phyloP scores from a whole-genome alignment of 805 yeast genomes.

The Kodamaea laetipori region DNA sequence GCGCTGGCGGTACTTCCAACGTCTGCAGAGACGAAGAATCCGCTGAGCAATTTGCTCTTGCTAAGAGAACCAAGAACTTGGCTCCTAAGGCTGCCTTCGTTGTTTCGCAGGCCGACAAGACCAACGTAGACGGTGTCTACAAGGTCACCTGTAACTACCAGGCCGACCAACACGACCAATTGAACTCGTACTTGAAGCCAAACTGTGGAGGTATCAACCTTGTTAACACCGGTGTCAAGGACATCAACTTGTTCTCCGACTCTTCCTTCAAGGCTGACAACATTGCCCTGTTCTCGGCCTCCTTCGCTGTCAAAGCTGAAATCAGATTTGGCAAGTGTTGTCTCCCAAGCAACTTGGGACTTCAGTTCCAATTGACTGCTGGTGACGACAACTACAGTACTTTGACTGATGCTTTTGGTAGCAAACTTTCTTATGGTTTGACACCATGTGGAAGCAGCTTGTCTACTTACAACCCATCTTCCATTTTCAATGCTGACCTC shows the following conservation, averaged over 20 bases:
- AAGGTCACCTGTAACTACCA: slow-evolving; percentile 27
- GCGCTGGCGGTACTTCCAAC: slow-evolving; percentile 6
- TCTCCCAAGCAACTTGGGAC: slow-evolving; percentile 26
- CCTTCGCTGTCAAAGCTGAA: slow-evolving; percentile 24
- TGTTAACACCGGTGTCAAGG: slow-evolving; percentile 25
- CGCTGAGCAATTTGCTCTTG: slow-evolving; percentile 12
- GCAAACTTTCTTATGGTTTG: slow-evolving; percentile 10
- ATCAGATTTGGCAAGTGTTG: slow-evolving; percentile 22
- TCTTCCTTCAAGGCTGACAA: slow-evolving; percentile 4
- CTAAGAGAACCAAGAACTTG: slow-evolving; percentile 13
- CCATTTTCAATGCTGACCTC: slow-evolving; percentile 9
- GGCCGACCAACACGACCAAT: slow-evolving; percentile 23
- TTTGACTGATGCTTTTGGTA: slow-evolving; percentile 14
- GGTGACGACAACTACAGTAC: slow-evolving; percentile 10
- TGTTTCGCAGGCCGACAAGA: slow-evolving; percentile 25
- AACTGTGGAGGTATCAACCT: slow-evolving; percentile 21
- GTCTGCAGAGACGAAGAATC: slow-evolving; percentile 10
- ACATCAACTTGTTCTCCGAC: slow-evolving; percentile 14
- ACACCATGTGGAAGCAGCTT: background rate
- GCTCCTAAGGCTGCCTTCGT: slow-evolving; percentile 29
- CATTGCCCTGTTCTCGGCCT: slow-evolving; percentile 20
- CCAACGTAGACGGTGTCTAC: slow-evolving; percentile 20
- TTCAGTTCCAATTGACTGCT: slow-evolving; percentile 18
- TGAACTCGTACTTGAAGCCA: slow-evolving; percentile 18
- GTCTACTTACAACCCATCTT: slow-evolving; percentile 10